phyloP scores from a whole-genome alignment of 2,329 filamentous ascomycete species.

The Aspergillus udagawae region DNA sequence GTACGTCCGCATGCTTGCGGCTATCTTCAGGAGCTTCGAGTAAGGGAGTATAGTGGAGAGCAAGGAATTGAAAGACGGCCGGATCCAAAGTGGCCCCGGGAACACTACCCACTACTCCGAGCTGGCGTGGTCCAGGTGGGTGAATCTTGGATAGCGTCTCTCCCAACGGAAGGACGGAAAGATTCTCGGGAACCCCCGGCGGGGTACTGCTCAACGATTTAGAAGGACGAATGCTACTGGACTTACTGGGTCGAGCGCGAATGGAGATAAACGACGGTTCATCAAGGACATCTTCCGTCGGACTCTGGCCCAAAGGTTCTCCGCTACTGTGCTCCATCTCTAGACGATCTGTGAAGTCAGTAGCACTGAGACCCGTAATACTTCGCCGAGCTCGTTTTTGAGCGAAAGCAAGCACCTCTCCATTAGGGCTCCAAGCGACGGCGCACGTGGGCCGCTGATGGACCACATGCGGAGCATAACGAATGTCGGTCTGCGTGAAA shows the following conservation, averaged over 20 bases:
- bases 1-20: conserved; percentile 19
- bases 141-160: conserved; percentile 45
- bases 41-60: conserved; percentile 40
- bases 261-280: conserved; percentile 51
- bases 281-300: conserved; percentile 55
- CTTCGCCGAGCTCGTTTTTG: conserved; percentile 49
- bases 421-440: conserved; percentile 55
- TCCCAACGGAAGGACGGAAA: conserved; percentile 49
- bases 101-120: conserved; percentile 48
- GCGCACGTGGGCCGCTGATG: conserved; percentile 55
- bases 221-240: conserved; percentile 44
- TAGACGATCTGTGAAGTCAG: conserved; percentile 38
- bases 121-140: conserved; percentile 41
- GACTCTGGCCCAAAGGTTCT: conserved; percentile 49
- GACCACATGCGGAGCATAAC: conserved; percentile 56
- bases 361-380: conserved; percentile 36
- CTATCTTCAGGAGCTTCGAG: conserved; percentile 25
- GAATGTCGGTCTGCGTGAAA: conserved; percentile 61
- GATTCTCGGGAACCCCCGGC: conserved; percentile 44
- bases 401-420: conserved; percentile 52
- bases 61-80: conserved; percentile 40
- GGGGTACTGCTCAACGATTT: conserved; percentile 54
- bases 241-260: conserved; percentile 45
- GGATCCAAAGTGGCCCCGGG: conserved; percentile 44
- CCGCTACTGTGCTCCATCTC: conserved; percentile 43